Percentiles rank a stretch among this genome's conserved stretches.
These are phyloP conservation scores for Saccharomycopsis malanga DNA, from an alignment of 805 yeast genomes.

Conservation along the genomic window DNA sequence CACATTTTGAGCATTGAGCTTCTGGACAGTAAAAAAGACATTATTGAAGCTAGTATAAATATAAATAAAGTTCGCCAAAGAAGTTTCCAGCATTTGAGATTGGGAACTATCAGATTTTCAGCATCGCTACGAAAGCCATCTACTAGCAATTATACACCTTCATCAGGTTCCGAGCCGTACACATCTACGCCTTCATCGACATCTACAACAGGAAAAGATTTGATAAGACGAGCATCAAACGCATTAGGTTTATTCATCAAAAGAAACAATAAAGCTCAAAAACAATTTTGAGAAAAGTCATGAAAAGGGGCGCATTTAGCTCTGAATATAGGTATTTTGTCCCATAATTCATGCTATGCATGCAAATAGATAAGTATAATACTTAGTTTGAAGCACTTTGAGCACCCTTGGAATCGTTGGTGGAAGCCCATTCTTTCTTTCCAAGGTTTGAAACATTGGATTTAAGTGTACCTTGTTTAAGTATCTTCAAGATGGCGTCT, in stretches of 20 bases:
- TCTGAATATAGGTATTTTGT: too few relatives aligned
- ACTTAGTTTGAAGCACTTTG: too few relatives aligned
- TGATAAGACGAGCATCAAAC: background rate
- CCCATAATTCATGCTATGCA: too few relatives aligned
- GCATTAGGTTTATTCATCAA: slow-evolving; percentile 1
- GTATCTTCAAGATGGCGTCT: slow-evolving; percentile 50
- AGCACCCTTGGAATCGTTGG: slow-evolving; percentile 41
- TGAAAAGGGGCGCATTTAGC: too few relatives aligned
- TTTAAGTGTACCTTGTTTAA: slow-evolving; percentile 53
- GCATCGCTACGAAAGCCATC: too few relatives aligned
- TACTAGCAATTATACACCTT: too few relatives aligned
- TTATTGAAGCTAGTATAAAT: background rate
- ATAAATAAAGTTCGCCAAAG: background rate
- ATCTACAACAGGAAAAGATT: background rate
- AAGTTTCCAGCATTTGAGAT: slow-evolving; percentile 7
- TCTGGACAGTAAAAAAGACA: slow-evolving; percentile 18
- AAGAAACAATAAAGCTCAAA: background rate
- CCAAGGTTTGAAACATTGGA: slow-evolving; percentile 22
- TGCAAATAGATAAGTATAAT: too few relatives aligned
- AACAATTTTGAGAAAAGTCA: too few relatives aligned
- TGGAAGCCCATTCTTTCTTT: slow-evolving; percentile 31
- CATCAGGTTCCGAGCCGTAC: too few relatives aligned
- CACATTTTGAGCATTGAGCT: slow-evolving; percentile 32
- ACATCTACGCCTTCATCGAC: background rate
- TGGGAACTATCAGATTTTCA: slow-evolving; percentile 3